Percentiles rank a stretch among this genome's conserved stretches.
These are phyloP conservation scores for Penicillium capsulatum DNA, from an alignment of 2,329 filamentous ascomycete genomes.

Conservation along the genomic window DNA sequence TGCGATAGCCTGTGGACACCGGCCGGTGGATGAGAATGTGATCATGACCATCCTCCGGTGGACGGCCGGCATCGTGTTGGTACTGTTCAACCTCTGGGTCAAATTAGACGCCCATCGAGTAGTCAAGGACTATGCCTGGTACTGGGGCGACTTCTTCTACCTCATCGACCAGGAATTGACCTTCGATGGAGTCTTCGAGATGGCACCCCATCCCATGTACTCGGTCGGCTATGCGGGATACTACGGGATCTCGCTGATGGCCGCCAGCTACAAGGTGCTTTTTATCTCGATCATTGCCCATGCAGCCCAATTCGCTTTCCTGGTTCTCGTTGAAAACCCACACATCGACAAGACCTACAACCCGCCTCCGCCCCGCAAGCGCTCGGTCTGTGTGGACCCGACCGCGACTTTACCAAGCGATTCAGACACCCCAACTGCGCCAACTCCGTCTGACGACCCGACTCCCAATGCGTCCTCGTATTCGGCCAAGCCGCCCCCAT, in stretches of 20 bases:
- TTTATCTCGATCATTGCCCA: constrained; percentile 96
- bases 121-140: constrained; percentile 99
- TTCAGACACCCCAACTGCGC: constrained; percentile 30
- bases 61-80: constrained; percentile 69
- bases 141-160: constrained; percentile 99
- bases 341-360: constrained; percentile 99
- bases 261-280: constrained; percentile 93
- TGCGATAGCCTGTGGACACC: constrained; percentile 78
- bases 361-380: constrained; percentile 68
- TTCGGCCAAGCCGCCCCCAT: constrained; percentile 53
- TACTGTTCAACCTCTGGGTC: constrained; percentile 96
- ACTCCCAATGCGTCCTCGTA: constrained; percentile 41
- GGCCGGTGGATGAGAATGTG: constrained; percentile 66
- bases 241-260: constrained; percentile 97
- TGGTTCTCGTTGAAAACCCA: constrained; percentile 88
- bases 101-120: constrained; percentile 96
- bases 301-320: constrained; percentile 87
- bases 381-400: constrained; percentile 31
- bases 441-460: constrained; percentile 33
- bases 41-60: constrained; percentile 70
- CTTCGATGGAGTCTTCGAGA: constrained; percentile 98
- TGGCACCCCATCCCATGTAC: constrained; percentile 98
- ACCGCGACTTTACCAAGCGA: constrained; percentile 28
- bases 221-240: constrained; percentile 96
- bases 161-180: constrained; percentile 96